phyloP scores from a whole-genome alignment of 805 yeast genomes.

The Saccharomyces paradoxus region DNA sequence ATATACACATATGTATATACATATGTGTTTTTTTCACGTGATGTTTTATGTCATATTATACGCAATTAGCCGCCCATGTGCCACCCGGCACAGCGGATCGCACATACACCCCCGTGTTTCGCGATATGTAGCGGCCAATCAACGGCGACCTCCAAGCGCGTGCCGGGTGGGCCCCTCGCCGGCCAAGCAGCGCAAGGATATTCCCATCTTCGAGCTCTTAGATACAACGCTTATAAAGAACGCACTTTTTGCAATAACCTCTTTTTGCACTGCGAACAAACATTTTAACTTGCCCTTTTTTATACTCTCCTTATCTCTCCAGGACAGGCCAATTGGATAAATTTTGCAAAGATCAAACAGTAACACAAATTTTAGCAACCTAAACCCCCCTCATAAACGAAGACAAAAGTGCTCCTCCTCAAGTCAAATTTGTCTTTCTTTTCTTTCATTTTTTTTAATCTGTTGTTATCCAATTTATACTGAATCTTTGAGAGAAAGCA shows the following conservation, averaged over 20 bases:
- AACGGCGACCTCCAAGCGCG: background rate
- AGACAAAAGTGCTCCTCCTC: background rate
- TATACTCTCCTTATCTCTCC: background rate
- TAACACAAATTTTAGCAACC: background rate
- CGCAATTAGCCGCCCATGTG: background rate
- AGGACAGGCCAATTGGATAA: background rate
- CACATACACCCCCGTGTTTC: background rate
- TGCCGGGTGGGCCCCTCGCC: background rate
- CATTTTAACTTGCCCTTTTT: background rate
- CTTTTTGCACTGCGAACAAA: background rate
- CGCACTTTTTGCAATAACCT: background rate
- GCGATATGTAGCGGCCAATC: background rate
- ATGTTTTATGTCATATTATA: background rate
- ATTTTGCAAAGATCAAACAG: background rate
- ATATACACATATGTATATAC: too few relatives aligned
- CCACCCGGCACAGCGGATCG: background rate
- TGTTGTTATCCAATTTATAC: background rate
- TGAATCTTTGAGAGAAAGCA: background rate
- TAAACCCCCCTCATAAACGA: background rate
- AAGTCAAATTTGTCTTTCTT: background rate
- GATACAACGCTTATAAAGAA: background rate
- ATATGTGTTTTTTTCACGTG: background rate
- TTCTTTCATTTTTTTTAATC: background rate
- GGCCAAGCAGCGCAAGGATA: background rate
- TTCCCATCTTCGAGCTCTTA: background rate